Conservation (phyloP, 169 alveolate genomes). For the Perkinsus marinus region DNA sequence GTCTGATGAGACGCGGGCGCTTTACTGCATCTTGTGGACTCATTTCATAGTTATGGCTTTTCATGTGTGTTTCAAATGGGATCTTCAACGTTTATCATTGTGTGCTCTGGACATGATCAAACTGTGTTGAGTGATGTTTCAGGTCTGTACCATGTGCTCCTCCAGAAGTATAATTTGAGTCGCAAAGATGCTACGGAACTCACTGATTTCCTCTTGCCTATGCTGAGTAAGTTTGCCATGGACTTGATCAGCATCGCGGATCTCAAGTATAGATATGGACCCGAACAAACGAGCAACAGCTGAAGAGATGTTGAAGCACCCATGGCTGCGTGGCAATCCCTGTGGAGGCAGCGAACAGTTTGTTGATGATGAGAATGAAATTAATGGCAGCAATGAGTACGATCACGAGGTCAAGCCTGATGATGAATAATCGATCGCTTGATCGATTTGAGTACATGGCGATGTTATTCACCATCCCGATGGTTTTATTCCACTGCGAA, state of each 20-base stretch:
- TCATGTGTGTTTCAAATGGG: too few relatives aligned
- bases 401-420: neutral
- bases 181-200: conserved; percentile 62
- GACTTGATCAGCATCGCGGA: neutral
- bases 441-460: neutral
- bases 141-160: conserved; percentile 60
- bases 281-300: conserved; percentile 81
- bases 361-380: neutral
- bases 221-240: conserved; percentile 23
- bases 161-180: conserved; percentile 58
- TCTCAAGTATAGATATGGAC: conserved; percentile 24
- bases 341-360: neutral
- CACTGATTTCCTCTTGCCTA: conserved; percentile 58
- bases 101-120: conserved; percentile 28
- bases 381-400: neutral
- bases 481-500: neutral
- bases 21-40: too few relatives aligned
- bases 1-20: too few relatives aligned
- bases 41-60: too few relatives aligned
- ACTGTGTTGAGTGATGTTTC: conserved; percentile 38
- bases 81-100: neutral
- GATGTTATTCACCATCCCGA: neutral
- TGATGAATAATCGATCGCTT: neutral
- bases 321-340: conserved; percentile 59
- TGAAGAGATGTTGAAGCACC: conserved; percentile 61